These are phyloP conservation scores for Atkinsonella hypoxylon DNA, from an alignment of 2,329 filamentous ascomycete genomes.

Conservation along the genomic window DNA sequence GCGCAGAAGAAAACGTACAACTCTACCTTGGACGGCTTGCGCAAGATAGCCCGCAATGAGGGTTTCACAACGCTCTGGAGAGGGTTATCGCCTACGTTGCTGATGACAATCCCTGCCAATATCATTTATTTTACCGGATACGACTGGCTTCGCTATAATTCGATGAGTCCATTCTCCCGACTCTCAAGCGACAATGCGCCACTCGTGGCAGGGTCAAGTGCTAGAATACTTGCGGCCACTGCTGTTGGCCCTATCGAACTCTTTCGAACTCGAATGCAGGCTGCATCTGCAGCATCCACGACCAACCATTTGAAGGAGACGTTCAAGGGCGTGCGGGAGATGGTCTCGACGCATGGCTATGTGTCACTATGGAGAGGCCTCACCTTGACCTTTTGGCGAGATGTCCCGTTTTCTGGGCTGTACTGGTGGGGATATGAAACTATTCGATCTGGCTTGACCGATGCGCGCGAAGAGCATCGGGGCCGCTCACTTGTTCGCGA, in stretches of 20 bases:
- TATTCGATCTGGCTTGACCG: constrained; percentile 58
- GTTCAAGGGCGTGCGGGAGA: constrained; percentile 59
- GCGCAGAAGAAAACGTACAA: constrained; percentile 72
- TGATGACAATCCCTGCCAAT: constrained; percentile 90
- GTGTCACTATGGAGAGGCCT: constrained; percentile 81
- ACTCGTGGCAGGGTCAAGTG: constrained; percentile 65
- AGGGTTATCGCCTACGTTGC: constrained; percentile 81
- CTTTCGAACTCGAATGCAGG: constrained; percentile 85
- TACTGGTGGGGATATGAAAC: constrained; percentile 98
- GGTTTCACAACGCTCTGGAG: constrained; percentile 80
- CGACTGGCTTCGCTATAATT: constrained; percentile 76
- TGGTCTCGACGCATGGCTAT: constrained; percentile 70
- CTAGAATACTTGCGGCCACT: constrained; percentile 68
- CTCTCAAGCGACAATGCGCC: constrained; percentile 62
- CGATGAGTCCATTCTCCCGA: constrained; percentile 56
- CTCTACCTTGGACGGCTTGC: constrained; percentile 81
- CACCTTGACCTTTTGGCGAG: constrained; percentile 85
- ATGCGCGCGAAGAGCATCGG: constrained; percentile 46
- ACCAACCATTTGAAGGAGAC: constrained; percentile 70
- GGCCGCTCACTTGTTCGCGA: constrained; percentile 26
- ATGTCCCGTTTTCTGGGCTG: constrained; percentile 91
- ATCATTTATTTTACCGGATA: constrained; percentile 99
- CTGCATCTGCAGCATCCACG: constrained; percentile 45
- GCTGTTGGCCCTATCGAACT: constrained; percentile 87
- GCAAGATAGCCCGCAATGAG: constrained; percentile 92